Evolutionary conservation across 331 rosid species (phyloP).

Genomic region (Erythrophleum ivorense): DNA sequence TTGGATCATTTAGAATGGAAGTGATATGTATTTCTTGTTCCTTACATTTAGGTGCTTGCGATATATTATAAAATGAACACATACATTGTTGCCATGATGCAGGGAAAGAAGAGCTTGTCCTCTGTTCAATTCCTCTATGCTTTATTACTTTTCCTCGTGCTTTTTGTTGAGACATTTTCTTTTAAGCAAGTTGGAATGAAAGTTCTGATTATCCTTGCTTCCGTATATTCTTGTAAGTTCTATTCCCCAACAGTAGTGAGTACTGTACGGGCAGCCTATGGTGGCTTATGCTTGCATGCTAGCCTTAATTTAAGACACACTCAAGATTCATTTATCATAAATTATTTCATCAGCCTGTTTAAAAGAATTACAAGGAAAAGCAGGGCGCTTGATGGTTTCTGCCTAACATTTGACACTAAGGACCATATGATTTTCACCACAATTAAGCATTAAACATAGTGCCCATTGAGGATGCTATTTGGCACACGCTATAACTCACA

Average conservation of each 20-base stretch:
- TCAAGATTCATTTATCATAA: background rate
- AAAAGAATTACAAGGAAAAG: slow-evolving; percentile 6
- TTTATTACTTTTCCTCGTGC: background rate
- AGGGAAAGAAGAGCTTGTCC: slow-evolving; percentile 2
- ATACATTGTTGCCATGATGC: slow-evolving; percentile 6
- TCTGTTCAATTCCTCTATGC: background rate
- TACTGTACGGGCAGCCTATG: slow-evolving; percentile 1
- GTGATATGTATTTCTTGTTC: background rate
- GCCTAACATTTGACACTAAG: slow-evolving; percentile 27
- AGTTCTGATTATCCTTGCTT: slow-evolving; percentile 1
- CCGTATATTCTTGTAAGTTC: background rate
- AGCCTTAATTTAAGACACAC: background rate
- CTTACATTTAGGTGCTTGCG: background rate
- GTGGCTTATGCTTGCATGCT: background rate
- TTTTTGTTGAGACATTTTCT: background rate
- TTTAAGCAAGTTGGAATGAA: slow-evolving; percentile 1
- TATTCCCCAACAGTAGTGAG: slow-evolving; percentile 1
- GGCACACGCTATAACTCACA: background rate
- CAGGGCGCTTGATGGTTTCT: slow-evolving; percentile 13
- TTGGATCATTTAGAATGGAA: background rate
- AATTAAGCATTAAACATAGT: background rate
- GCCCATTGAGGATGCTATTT: background rate
- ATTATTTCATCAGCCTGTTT: slow-evolving; percentile 17
- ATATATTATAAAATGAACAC: background rate
- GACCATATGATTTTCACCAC: slow-evolving; percentile 7